Conservation (phyloP, 495 filamentous ascomycete species). For the Aspergillus bertholletiae region DNA sequence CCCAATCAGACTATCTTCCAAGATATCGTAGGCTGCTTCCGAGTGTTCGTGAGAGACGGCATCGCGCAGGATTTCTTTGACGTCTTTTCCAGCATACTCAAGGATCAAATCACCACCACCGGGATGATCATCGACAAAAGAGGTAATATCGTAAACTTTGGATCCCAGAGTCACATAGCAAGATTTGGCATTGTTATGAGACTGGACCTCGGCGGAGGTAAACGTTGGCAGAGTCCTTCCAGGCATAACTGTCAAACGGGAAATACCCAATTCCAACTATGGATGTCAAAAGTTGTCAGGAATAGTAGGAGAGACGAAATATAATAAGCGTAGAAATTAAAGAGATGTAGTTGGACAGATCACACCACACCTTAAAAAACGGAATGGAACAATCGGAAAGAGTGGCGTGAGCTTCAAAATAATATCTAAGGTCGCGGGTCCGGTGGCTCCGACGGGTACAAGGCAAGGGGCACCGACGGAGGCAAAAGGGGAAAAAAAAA, state of each 20-base stretch:
- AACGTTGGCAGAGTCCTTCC: constrained; percentile 72
- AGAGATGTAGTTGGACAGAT: constrained; percentile 5
- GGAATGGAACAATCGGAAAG: constrained; percentile 14
- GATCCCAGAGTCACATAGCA: constrained; percentile 90
- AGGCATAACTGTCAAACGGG: constrained; percentile 33
- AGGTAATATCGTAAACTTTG: constrained; percentile 92
- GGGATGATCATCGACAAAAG: constrained; percentile 84
- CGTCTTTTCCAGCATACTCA: constrained; percentile 86
- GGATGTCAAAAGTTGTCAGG: not conserved
- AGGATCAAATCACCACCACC: constrained; percentile 87
- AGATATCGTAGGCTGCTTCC: constrained; percentile 88
- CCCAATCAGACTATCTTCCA: constrained; percentile 79
- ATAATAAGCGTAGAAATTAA: constrained; percentile 5
- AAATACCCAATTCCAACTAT: not conserved
- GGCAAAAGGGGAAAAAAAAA: not conserved
- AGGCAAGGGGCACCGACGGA: not conserved
- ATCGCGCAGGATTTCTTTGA: constrained; percentile 79
- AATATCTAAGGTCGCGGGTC: constrained; percentile 15
- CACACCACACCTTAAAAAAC: constrained; percentile 3
- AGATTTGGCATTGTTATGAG: constrained; percentile 74
- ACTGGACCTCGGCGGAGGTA: constrained; percentile 69
- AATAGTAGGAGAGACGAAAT: not conserved
- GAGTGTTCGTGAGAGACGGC: constrained; percentile 78
- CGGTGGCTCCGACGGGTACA: constrained; percentile 15
- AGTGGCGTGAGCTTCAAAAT: constrained; percentile 27